Conservation (phyloP, 2,329 filamentous ascomycete genomes). For the Sporothrix brasiliensis region DNA sequence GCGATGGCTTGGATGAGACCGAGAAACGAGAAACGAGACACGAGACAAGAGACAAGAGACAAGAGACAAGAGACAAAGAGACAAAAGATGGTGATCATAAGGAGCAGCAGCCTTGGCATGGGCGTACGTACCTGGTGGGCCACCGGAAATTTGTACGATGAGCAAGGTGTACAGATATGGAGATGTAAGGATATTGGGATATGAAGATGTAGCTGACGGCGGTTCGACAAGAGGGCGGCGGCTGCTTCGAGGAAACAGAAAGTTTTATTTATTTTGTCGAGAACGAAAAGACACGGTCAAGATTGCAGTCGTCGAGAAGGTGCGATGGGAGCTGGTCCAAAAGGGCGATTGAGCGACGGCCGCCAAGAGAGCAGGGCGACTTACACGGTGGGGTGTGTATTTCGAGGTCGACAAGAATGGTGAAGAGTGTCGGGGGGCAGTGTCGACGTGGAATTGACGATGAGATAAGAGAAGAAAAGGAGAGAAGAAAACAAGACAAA, state of each 20-base stretch:
- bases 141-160: slow-evolving; percentile 2
- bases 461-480: background rate
- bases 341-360: slow-evolving; percentile 15
- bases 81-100: slow-evolving; percentile 1
- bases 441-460: slow-evolving; percentile 1
- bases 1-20: background rate
- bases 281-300: background rate
- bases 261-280: background rate
- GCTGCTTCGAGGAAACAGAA: background rate
- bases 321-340: background rate
- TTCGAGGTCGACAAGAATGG: background rate
- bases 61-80: background rate
- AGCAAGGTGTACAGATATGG: background rate
- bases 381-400: slow-evolving; percentile 24
- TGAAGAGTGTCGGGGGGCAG: background rate
- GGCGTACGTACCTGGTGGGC: slow-evolving; percentile 33
- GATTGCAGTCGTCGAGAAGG: background rate
- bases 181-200: background rate
- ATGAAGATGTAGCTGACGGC: background rate
- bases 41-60: background rate
- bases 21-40: slow-evolving; percentile 16
- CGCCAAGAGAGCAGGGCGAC: slow-evolving; percentile 25
- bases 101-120: slow-evolving; percentile 28
- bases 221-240: background rate
- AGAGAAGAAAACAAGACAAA: background rate